phyloP scores from a whole-genome alignment of 2,329 filamentous ascomycete genomes.

The Fusarium nurragi region DNA sequence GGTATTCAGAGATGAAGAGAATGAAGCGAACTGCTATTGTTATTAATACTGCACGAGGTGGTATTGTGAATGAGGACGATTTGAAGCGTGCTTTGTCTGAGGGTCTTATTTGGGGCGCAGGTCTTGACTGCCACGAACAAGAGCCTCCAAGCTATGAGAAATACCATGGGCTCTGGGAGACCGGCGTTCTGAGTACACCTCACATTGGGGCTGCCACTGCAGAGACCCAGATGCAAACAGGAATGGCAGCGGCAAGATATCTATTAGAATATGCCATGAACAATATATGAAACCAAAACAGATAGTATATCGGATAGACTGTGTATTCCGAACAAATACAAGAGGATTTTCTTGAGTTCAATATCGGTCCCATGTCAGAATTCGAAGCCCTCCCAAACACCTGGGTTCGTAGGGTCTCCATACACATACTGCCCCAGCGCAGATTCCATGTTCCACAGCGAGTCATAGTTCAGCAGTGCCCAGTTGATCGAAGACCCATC shows the following conservation, averaged over 20 bases:
- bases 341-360: no score
- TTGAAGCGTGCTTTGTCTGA: conserved; percentile 47
- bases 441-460: conserved; percentile 27
- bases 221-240: conserved; percentile 46
- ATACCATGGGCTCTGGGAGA: conserved; percentile 49
- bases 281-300: neutral
- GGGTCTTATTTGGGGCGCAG: conserved; percentile 51
- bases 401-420: conserved; percentile 2
- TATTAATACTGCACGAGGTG: conserved; percentile 53
- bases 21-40: conserved; percentile 54
- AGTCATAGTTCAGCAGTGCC: conserved; percentile 24
- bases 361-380: no score
- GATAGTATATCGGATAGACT: no score
- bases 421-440: conserved; percentile 23
- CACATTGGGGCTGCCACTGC: conserved; percentile 58
- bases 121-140: conserved; percentile 52
- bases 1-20: conserved; percentile 42
- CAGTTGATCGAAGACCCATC: conserved; percentile 10
- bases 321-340: no score
- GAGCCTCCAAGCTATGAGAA: conserved; percentile 51
- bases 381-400: conserved; percentile 16
- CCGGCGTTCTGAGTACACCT: conserved; percentile 54
- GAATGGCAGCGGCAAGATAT: conserved; percentile 40
- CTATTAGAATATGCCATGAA: conserved; percentile 35
- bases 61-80: conserved; percentile 52